Base-by-base conservation (phyloP, 345 rosid species). In the Acer saccharum region DNA sequence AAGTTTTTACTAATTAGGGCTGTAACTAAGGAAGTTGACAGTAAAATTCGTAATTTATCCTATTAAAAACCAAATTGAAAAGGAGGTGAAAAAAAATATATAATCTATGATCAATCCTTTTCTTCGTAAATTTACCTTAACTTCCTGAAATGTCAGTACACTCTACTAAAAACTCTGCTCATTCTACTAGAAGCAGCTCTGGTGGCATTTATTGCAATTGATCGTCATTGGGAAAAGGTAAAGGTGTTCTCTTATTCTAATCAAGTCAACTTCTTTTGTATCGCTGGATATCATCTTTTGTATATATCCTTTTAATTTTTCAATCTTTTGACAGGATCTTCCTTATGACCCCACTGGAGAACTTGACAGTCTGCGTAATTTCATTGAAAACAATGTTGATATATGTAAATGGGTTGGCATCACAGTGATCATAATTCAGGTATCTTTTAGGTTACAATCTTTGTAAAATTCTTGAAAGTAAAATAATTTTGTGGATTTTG, bases 331-430 rank as follows among this genome's bases (percentile, higher is more conserved):
- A 57, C 89, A 95, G 99, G 93, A 89, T 89, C 91, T 95, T 80
- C 99, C 98, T 18, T 83, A 77, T 67, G 99, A 95, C 83, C 91
- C 98, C 77, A 93, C 98, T 66, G 98, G 98, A 78, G 97, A 92
- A 78, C 90, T 95, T 81, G 82, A 85, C 68, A 90, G 84, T 80
- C 87, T 95, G 78, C 85, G 85, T 21, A 84, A 87, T 35, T 92
- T 95, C 82, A 74, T 93, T 50, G 93, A 92, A 78, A 85, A 86
- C 39, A 92, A 95, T 85, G 79, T 80, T 23, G 92, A 85, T 77
- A 84, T 92, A 54, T 93, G 97, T 79, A 89, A 93, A 88, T 91
- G 94, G 99, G 88, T 91, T 77, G 98, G 97, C 74, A 82, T 92
- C 68, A 73, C 91, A 54, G 90, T 93, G 58, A 77, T 93, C 52